A percentile compares a stretch with the other conserved stretches of the same genome.
Conservation (phyloP, 495 filamentous ascomycete species). For the Aspergillus campestris region DNA sequence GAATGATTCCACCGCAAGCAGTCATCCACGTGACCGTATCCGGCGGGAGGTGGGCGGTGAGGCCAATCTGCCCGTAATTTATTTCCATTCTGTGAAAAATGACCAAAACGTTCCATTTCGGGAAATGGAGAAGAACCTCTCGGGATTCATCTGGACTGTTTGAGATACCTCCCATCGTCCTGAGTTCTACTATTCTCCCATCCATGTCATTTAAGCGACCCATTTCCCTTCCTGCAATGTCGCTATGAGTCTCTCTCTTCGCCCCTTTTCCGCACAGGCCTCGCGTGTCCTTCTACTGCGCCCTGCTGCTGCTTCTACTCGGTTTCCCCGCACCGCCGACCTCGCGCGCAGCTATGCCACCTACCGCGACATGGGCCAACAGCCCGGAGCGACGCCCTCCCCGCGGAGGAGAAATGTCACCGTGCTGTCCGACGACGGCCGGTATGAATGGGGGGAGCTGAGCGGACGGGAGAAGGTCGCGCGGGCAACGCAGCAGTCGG, state of each 20-base stretch:
- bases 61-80: too few relatives aligned
- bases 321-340: constrained; percentile 17
- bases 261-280: constrained; percentile 10
- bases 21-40: constrained; percentile 12
- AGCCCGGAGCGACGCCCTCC: constrained; percentile 13
- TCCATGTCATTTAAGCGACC: too few relatives aligned
- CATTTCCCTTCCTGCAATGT: not conserved
- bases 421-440: constrained; percentile 71
- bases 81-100: too few relatives aligned
- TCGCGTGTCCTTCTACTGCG: constrained; percentile 12
- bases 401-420: constrained; percentile 58
- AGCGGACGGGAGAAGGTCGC: constrained; percentile 68
- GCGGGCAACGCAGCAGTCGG: constrained; percentile 80
- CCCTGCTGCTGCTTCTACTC: constrained; percentile 7
- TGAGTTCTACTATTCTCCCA: too few relatives aligned
- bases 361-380: constrained; percentile 33
- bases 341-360: constrained; percentile 44
- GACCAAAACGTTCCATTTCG: too few relatives aligned
- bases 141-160: too few relatives aligned
- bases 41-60: too few relatives aligned
- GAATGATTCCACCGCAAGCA: not conserved
- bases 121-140: too few relatives aligned
- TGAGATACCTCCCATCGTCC: too few relatives aligned
- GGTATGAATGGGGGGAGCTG: constrained; percentile 71
- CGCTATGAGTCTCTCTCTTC: constrained; percentile 18